Evolutionary conservation across 2,329 filamentous ascomycete genomes (phyloP).

Genomic region (Beauveria australis): DNA sequence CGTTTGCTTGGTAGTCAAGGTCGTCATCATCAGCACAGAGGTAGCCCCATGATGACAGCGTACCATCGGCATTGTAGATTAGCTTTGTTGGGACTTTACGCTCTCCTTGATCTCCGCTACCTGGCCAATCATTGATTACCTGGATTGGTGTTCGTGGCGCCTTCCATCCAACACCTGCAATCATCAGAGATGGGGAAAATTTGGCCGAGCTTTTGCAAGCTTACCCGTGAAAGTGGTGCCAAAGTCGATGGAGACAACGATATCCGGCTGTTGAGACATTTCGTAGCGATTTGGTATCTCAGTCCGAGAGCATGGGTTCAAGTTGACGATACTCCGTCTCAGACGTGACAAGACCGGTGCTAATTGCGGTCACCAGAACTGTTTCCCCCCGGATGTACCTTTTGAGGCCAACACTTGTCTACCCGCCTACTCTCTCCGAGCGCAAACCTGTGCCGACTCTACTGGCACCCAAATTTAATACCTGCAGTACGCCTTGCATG

Average conservation of each 20-base stretch:
- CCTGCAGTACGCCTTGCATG: background rate
- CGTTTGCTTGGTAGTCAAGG: slow-evolving; percentile 15
- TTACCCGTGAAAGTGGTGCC: slow-evolving; percentile 39
- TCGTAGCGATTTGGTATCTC: background rate
- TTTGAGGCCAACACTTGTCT: background rate
- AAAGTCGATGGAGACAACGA: slow-evolving; percentile 35
- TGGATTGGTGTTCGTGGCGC: slow-evolving; percentile 33
- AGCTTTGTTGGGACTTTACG: slow-evolving; percentile 47
- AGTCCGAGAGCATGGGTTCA: background rate
- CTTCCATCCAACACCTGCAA: slow-evolving; percentile 29
- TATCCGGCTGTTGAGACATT: slow-evolving; percentile 24
- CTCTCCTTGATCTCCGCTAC: slow-evolving; percentile 41
- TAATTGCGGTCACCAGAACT: background rate
- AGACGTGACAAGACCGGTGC: background rate
- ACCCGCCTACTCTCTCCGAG: background rate
- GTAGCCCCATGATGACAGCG: slow-evolving; percentile 44
- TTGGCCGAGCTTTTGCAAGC: background rate
- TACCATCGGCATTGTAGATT: slow-evolving; percentile 34
- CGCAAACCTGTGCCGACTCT: background rate
- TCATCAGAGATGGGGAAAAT: background rate
- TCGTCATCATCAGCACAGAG: slow-evolving; percentile 40
- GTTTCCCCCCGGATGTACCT: background rate
- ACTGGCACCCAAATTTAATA: too few relatives aligned
- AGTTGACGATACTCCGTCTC: background rate
- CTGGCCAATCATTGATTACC: slow-evolving; percentile 45